These are phyloP conservation scores for Hypoxylon rubiginosum DNA, from an alignment of 2,329 filamentous ascomycete genomes.

Conservation along the genomic window DNA sequence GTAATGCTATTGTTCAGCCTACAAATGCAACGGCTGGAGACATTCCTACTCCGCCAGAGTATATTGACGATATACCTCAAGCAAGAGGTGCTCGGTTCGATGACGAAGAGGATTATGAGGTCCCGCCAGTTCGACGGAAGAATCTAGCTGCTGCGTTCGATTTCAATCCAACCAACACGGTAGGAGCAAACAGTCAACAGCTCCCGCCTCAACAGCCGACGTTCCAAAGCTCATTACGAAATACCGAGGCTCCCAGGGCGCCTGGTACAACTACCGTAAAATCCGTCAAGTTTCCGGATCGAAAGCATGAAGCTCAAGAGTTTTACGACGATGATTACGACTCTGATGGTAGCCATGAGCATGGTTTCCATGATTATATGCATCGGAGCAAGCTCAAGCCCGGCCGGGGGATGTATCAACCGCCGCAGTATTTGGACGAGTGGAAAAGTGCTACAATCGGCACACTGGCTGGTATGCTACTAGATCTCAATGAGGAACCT, in stretches of 20 bases:
- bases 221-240: conserved; percentile 33
- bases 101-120: conserved; percentile 40
- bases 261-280: conserved; percentile 42
- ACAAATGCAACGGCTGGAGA: conserved; percentile 32
- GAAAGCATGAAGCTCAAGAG: conserved; percentile 38
- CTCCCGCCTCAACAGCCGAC: conserved; percentile 27
- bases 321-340: conserved; percentile 41
- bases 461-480: conserved; percentile 68
- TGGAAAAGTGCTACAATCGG: conserved; percentile 78
- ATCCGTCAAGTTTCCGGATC: conserved; percentile 52
- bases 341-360: conserved; percentile 44
- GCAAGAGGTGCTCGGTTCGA: conserved; percentile 45
- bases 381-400: conserved; percentile 56
- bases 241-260: conserved; percentile 28
- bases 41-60: conserved; percentile 33
- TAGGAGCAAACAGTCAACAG: conserved; percentile 36
- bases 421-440: conserved; percentile 74
- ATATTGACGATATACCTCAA: conserved; percentile 41
- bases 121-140: conserved; percentile 43
- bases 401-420: conserved; percentile 69
- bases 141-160: conserved; percentile 43
- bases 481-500: conserved; percentile 67
- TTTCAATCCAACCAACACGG: conserved; percentile 44
- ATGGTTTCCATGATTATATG: conserved; percentile 47
- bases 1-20: conserved; percentile 17